These are phyloP conservation scores for Boletus subparvulus DNA, from an alignment of 768 basidiomycete species.

Conservation along the genomic window DNA sequence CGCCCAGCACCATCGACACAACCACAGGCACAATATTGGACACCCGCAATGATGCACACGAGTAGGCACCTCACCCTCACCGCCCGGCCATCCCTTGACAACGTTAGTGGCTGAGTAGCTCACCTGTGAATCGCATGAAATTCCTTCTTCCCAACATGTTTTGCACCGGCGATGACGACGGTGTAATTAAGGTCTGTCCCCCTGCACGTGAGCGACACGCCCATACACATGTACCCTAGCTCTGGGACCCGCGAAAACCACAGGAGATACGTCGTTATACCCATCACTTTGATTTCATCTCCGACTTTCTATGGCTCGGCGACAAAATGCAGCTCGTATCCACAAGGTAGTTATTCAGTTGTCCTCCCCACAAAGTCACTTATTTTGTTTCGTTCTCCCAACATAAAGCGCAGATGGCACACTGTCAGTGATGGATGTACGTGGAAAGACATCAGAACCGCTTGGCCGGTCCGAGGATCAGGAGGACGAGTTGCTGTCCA, in stretches of 20 bases:
- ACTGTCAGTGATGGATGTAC: slow-evolving; percentile 87
- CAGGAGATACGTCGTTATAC: slow-evolving; percentile 65
- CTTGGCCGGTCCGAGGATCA: slow-evolving; percentile 91
- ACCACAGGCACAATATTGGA: slow-evolving; percentile 50
- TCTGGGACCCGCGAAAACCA: slow-evolving; percentile 84
- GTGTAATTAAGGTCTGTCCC: slow-evolving; percentile 76
- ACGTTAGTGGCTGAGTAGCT: slow-evolving; percentile 47
- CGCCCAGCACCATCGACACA: slow-evolving; percentile 64
- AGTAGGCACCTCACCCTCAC: slow-evolving; percentile 47
- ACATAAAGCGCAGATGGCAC: slow-evolving; percentile 82
- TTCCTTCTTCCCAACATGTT: slow-evolving; percentile 67
- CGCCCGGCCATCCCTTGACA: slow-evolving; percentile 25
- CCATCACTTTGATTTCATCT: slow-evolving; percentile 94
- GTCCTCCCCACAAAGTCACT: neutral
- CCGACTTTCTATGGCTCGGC: slow-evolving; percentile 84
- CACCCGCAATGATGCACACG: slow-evolving; percentile 55
- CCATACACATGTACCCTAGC: slow-evolving; percentile 41
- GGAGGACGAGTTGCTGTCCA: slow-evolving; percentile 89
- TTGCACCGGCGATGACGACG: slow-evolving; percentile 91
- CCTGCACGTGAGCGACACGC: neutral
- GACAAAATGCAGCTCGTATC: slow-evolving; percentile 84
- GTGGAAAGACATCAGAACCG: slow-evolving; percentile 75
- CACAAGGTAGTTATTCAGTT: slow-evolving; percentile 61
- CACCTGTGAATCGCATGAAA: slow-evolving; percentile 84
- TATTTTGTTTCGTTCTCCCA: neutral